Evolutionary conservation across 768 basidiomycete genomes (phyloP).

Genomic region (Amanita jacksonii): DNA sequence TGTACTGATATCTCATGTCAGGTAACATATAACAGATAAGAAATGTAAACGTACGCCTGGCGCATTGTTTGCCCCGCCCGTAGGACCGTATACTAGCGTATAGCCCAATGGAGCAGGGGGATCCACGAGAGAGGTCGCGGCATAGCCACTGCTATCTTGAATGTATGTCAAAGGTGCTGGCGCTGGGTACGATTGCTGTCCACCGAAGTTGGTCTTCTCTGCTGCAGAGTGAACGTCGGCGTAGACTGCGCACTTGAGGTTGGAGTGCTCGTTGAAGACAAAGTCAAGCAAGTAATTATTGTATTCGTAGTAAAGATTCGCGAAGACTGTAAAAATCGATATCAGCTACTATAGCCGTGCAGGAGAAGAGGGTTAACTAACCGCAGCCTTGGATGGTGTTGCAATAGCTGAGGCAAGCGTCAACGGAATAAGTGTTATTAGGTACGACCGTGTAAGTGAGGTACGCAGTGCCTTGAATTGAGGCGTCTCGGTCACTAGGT

Average conservation of each 20-base stretch:
- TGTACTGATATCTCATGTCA: slow-evolving; percentile 26
- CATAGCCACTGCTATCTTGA: slow-evolving; percentile 34
- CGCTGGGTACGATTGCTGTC: slow-evolving; percentile 28
- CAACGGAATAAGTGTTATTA: slow-evolving; percentile 36
- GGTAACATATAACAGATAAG: neutral
- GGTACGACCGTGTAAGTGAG: slow-evolving; percentile 36
- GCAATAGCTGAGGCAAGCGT: slow-evolving; percentile 34
- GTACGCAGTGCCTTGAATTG: slow-evolving; percentile 40
- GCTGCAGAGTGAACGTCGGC: slow-evolving; percentile 31
- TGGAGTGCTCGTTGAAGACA: slow-evolving; percentile 28
- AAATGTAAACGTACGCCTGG: slow-evolving; percentile 24
- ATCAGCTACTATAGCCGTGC: neutral
- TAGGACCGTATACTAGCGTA: slow-evolving; percentile 35
- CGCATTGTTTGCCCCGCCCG: slow-evolving; percentile 37
- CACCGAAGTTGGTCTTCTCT: slow-evolving; percentile 37
- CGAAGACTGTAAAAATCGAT: slow-evolving; percentile 28
- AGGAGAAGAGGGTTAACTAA: slow-evolving; percentile 16
- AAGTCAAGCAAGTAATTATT: slow-evolving; percentile 34
- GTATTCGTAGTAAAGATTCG: slow-evolving; percentile 40
- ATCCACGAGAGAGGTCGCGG: slow-evolving; percentile 25
- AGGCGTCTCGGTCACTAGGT: slow-evolving; percentile 28
- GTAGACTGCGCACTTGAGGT: slow-evolving; percentile 39
- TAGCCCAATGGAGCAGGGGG: slow-evolving; percentile 34
- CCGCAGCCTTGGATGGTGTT: slow-evolving; percentile 29
- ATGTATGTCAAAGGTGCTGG: slow-evolving; percentile 31